Base-by-base conservation (phyloP, 139 green algal species). In the Eudorina sp. region DNA sequence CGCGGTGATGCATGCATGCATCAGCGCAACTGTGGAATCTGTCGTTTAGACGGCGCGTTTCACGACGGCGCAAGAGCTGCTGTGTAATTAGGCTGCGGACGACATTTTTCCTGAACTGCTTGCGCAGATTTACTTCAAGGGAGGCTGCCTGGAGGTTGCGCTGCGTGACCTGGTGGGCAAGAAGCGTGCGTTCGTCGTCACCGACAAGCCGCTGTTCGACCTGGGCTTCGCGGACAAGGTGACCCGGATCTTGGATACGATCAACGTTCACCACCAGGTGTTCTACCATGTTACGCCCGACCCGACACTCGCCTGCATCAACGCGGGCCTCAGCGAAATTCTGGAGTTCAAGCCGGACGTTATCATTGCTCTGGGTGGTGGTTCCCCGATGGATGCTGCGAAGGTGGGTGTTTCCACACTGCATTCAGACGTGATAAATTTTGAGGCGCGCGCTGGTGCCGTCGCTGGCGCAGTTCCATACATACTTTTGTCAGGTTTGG, bases 381-480 rank as follows among this genome's bases (percentile, higher is more conserved):
- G 94, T 64, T 95, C 90, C 2, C 92, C 94, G 74, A 96, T 97
- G 94, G 94, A 97, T 66, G 94, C 94, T 19, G 94, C 94, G 77
- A 97, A 97, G 92, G 89, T 96, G 29, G 9, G 83, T 34, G 27
- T 27, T n/a, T n/a, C n/a, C n/a, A n/a, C n/a, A n/a, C n/a, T n/a
- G n/a, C n/a, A n/a, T n/a, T n/a, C n/a, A n/a, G n/a, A n/a, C n/a
- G n/a, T n/a, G n/a, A n/a, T n/a, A n/a, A n/a, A n/a, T n/a, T n/a
- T n/a, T n/a, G n/a, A n/a, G n/a, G n/a, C n/a, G n/a, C n/a, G n/a
- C n/a, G n/a, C n/a, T n/a, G n/a, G n/a, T n/a, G n/a, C n/a, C n/a
- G n/a, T n/a, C n/a, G n/a, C n/a, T n/a, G n/a, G n/a, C n/a, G n/a
- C n/a, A n/a, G n/a, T n/a, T n/a, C n/a, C n/a, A n/a, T n/a, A n/a